Percentiles rank a stretch among this genome's conserved stretches.
phyloP scores from a whole-genome alignment of 2,329 filamentous ascomycete genomes.

The Alternaria arborescens region DNA sequence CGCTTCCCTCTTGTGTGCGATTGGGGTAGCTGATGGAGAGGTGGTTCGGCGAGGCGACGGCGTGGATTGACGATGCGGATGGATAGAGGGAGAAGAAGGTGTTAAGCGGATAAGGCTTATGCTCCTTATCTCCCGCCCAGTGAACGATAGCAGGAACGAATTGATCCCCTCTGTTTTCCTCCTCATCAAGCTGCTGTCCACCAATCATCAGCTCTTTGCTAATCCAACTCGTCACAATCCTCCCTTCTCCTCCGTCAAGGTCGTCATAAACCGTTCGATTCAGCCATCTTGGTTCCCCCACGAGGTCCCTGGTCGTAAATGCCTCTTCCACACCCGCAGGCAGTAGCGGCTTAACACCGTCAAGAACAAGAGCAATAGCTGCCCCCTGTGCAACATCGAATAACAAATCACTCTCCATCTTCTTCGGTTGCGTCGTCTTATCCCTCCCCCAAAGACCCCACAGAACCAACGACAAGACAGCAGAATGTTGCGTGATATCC shows the following conservation, averaged over 20 bases:
- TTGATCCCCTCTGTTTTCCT: constrained; percentile 31
- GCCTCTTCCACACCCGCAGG: background rate
- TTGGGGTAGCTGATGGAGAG: constrained; percentile 32
- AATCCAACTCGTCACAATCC: constrained; percentile 54
- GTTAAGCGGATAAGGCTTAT: constrained; percentile 34
- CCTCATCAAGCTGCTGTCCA: constrained; percentile 15
- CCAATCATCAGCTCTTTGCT: constrained; percentile 57
- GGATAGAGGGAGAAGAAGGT: constrained; percentile 42
- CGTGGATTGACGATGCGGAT: constrained; percentile 54
- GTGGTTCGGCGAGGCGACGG: constrained; percentile 47
- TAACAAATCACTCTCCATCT: constrained; percentile 52
- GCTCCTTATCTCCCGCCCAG: constrained; percentile 55
- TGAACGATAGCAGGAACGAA: constrained; percentile 58
- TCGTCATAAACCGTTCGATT: constrained; percentile 35
- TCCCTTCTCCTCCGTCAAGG: constrained; percentile 40
- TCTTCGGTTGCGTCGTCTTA: constrained; percentile 50
- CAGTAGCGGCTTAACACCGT: background rate
- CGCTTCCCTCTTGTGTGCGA: constrained; percentile 24
- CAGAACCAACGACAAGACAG: constrained; percentile 54
- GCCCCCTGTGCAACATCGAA: constrained; percentile 56
- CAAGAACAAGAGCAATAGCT: constrained; percentile 46
- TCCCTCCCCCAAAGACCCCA: constrained; percentile 56
- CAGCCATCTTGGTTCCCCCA: background rate
- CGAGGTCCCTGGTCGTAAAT: constrained; percentile 1
- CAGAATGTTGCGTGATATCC: constrained; percentile 53